Evolutionary conservation across 148 eudicot genomes (phyloP).

Genomic region (Vaccinium darrowii): DNA sequence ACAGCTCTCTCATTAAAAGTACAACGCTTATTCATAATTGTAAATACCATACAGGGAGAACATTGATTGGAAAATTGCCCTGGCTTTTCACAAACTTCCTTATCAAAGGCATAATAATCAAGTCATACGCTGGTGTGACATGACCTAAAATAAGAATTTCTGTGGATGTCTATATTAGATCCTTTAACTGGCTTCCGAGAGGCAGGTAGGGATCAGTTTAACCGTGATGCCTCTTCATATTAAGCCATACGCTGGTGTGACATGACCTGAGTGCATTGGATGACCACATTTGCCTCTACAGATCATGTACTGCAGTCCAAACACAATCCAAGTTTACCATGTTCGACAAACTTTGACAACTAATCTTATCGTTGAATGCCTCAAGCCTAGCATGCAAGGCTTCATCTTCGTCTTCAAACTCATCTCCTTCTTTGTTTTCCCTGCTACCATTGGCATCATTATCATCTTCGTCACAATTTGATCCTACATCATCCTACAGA

Average conservation of each 20-base stretch:
- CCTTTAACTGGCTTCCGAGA: not conserved
- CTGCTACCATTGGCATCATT: not conserved
- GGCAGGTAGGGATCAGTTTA: not conserved
- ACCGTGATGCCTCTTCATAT: constrained; percentile 1
- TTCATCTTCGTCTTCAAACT: not conserved
- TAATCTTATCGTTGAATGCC: not conserved
- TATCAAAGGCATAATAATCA: too few species aligned
- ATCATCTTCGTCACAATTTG: not conserved
- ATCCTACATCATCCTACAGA: not conserved
- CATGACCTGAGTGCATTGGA: not conserved
- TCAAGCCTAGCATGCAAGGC: not conserved
- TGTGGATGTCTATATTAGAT: not conserved
- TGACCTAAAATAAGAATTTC: not conserved
- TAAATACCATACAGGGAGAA: not conserved
- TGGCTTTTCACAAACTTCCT: not conserved
- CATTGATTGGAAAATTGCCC: not conserved
- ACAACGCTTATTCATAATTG: not conserved
- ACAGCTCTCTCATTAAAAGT: not conserved
- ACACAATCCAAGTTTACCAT: not conserved
- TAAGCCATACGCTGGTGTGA: not conserved
- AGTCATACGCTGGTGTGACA: not conserved
- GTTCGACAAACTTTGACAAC: not conserved
- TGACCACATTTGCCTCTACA: not conserved
- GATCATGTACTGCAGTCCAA: not conserved
- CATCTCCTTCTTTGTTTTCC: not conserved